Base-by-base conservation (phyloP, 2,329 filamentous ascomycete species). In the Alternaria novae-zelandiae region DNA sequence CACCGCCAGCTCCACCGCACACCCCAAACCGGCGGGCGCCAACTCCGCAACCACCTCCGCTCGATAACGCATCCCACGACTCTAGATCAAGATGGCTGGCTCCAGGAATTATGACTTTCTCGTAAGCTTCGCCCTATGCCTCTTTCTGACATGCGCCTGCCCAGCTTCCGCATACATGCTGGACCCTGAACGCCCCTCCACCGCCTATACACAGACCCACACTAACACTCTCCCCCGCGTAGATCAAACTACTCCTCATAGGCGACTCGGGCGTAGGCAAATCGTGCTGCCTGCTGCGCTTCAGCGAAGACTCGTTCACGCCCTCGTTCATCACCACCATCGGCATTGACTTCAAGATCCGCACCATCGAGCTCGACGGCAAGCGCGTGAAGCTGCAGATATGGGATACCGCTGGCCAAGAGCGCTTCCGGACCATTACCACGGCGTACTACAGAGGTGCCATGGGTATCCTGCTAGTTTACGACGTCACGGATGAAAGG, bases 291-390 rank as follows among this genome's bases (percentile, higher is more conserved):
- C 88, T 97, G 81, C 86, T 97, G 79, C 93, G 94, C 75, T 97
- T 97, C 86, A 97, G 93, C 83, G 94, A 97, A 84, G 94, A 97
- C 86, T 96, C 93, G 50, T 97, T 97, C 85, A 97, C 94, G 57
- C 94, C 94, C 46, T 97, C 93, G 74, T 97, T 97, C 87, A 97
- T 97, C 86, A 97, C 94, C 67, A 99, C 96, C 68, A 99, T 99
- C 83, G 96, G 96, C 74, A 98, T 99, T 85, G 96, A 99, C 85
- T 99, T 99, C 87, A 99, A 99, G 88, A 99, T 99, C 81, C 89
- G 96, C 72, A 99, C 96, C 70, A 99, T 99, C 84, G 96, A 99
- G 85, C 87, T 99, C 73, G 96, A 99, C 83, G 95, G 95, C 80
- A 99, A 99, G 89, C 89, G 95, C 68, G 96, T 99, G 77, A 99